A percentile compares a stretch with the other conserved stretches of the same genome.
phyloP scores from a whole-genome alignment of 345 rosid species.

The Eucalyptus viminalis region DNA sequence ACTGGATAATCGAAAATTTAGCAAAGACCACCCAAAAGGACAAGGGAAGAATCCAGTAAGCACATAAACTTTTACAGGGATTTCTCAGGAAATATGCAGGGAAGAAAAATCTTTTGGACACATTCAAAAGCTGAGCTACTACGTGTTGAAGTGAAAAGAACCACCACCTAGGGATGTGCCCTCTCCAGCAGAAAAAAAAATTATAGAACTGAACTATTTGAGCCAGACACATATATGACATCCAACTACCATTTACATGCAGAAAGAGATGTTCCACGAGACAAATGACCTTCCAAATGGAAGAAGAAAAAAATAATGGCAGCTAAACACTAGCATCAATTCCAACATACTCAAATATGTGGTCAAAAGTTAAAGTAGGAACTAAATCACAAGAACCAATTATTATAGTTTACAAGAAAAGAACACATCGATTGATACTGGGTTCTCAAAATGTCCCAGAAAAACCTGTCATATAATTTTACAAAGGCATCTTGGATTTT shows the following conservation, averaged over 20 bases:
- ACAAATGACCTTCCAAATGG: neutral
- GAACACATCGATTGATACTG: neutral
- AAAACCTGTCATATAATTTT: neutral
- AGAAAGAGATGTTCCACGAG: neutral
- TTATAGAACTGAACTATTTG: neutral
- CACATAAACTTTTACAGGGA: neutral
- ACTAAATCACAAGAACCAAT: neutral
- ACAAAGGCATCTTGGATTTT: neutral
- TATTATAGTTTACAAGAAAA: neutral
- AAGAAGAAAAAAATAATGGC: neutral
- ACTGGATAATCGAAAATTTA: neutral
- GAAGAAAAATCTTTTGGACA: neutral
- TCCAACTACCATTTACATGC: neutral
- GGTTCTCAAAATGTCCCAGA: neutral
- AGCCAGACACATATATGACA: neutral
- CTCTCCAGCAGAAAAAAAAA: neutral
- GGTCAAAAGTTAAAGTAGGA: neutral
- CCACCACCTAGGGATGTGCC: neutral
- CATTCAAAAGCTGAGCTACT: neutral
- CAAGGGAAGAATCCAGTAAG: neutral
- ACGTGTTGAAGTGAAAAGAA: neutral
- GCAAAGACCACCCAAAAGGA: neutral
- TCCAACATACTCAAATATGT: neutral
- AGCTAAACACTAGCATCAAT: neutral
- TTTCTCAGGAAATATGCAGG: neutral